Evolutionary conservation across 306 rosid species (phyloP).

Genomic region (Malus fusca): DNA sequence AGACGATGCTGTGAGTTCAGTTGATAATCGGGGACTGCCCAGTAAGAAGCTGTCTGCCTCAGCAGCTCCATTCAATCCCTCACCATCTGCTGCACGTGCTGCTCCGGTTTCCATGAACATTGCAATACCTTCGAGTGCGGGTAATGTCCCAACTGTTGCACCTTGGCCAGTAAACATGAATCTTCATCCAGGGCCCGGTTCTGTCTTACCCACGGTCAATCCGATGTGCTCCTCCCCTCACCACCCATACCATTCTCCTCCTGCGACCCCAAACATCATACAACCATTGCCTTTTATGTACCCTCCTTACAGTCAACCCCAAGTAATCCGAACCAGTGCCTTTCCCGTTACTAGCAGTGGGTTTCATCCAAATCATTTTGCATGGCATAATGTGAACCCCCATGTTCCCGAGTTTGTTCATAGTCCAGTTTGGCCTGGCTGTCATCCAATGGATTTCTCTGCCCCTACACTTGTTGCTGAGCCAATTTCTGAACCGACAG

Average conservation of each 20-base stretch:
- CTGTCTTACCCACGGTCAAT: constrained; percentile 45
- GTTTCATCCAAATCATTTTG: constrained; percentile 72
- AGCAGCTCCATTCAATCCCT: constrained; percentile 93
- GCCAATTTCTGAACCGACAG: constrained; percentile 40
- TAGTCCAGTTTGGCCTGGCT: constrained; percentile 61
- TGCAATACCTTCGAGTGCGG: constrained; percentile 59
- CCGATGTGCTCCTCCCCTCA: constrained; percentile 89
- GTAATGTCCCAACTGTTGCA: constrained; percentile 49
- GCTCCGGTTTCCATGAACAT: constrained; percentile 66
- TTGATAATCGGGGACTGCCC: constrained; percentile 38
- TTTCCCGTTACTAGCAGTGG: constrained; percentile 60
- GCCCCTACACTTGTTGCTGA: constrained; percentile 59
- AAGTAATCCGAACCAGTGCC: constrained; percentile 59
- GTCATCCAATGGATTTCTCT: constrained; percentile 77
- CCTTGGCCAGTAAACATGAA: constrained; percentile 91
- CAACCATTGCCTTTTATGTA: constrained; percentile 80
- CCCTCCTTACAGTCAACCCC: constrained; percentile 78
- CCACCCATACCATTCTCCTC: constrained; percentile 85
- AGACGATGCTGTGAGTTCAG: constrained; percentile 43
- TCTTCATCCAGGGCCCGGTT: constrained; percentile 64
- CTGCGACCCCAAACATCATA: constrained; percentile 84
- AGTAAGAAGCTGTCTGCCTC: constrained; percentile 85
- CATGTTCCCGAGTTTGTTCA: constrained; percentile 60
- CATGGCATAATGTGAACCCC: constrained; percentile 77
- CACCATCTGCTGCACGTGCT: constrained; percentile 57